phyloP scores from a whole-genome alignment of 495 filamentous ascomycete genomes.

The Podospora comata region DNA sequence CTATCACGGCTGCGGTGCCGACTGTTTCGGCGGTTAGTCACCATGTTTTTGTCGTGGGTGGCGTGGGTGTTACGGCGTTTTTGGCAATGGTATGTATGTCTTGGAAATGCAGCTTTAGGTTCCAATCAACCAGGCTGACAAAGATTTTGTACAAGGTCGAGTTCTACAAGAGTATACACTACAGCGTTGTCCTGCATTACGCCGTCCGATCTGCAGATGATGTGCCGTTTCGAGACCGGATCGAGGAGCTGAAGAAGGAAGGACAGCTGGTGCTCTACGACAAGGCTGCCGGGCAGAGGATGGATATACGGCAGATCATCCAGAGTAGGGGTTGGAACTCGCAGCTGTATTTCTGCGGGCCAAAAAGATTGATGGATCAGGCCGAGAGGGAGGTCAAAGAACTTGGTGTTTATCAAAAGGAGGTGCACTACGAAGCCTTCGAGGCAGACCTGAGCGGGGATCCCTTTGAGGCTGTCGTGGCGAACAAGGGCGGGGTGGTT shows the following conservation, averaged over 20 bases:
- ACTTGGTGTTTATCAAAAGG: slow-evolving; percentile 39
- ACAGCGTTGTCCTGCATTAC: slow-evolving; percentile 46
- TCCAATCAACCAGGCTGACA: neutral
- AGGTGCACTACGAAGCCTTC: slow-evolving; percentile 58
- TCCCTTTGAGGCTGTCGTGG: slow-evolving; percentile 53
- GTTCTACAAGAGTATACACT: slow-evolving; percentile 40
- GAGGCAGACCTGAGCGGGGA: slow-evolving; percentile 49
- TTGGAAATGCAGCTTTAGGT: neutral
- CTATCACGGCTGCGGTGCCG: slow-evolving; percentile 39
- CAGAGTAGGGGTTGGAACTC: slow-evolving; percentile 42
- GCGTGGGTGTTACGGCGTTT: slow-evolving; percentile 55
- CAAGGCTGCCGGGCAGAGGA: slow-evolving; percentile 42
- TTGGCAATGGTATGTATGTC: slow-evolving; percentile 22
- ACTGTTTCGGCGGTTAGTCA: slow-evolving; percentile 37
- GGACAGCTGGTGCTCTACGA: slow-evolving; percentile 46
- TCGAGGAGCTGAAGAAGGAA: slow-evolving; percentile 34
- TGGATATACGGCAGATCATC: slow-evolving; percentile 46
- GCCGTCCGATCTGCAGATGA: slow-evolving; percentile 46
- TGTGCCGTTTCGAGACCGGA: slow-evolving; percentile 43
- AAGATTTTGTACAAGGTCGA: slow-evolving; percentile 20
- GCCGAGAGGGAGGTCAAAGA: slow-evolving; percentile 35
- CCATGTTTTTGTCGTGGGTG: slow-evolving; percentile 52
- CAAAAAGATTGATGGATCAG: slow-evolving; percentile 49
- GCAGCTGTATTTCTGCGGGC: slow-evolving; percentile 55
- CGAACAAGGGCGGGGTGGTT: slow-evolving; percentile 27